phyloP scores from a whole-genome alignment of 2,329 filamentous ascomycete genomes.

The Diaporthe sp. region DNA sequence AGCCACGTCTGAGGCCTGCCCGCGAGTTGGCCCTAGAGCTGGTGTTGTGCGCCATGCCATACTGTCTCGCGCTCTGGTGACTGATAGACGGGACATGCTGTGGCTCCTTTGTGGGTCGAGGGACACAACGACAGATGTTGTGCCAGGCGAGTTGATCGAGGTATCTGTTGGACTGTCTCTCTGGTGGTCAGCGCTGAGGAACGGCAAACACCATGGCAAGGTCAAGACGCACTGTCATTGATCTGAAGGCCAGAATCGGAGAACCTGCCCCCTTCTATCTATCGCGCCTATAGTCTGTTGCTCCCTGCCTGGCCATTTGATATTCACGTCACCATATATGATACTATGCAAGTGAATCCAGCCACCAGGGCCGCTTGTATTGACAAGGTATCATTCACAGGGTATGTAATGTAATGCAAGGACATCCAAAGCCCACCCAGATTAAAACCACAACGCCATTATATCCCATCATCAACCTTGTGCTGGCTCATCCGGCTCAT shows the following conservation, averaged over 20 bases:
- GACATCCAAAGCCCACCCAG: not conserved
- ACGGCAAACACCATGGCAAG: too few species aligned
- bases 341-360: not conserved
- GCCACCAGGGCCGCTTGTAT: slow-evolving; percentile 18
- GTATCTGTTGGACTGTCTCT: not conserved
- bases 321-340: not conserved
- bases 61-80: not conserved
- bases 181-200: not conserved
- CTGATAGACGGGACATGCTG: not conserved
- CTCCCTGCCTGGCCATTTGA: not conserved
- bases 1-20: slow-evolving; percentile 31
- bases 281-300: not conserved
- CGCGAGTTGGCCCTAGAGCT: not conserved
- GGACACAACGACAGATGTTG: not conserved
- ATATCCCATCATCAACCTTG: slow-evolving; percentile 20
- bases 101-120: not conserved
- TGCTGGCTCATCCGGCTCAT: slow-evolving; percentile 38
- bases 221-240: not conserved
- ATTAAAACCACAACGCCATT: not conserved
- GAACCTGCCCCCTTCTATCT: too few species aligned
- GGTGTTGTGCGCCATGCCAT: slow-evolving; percentile 14
- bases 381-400: slow-evolving; percentile 23
- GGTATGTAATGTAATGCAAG: slow-evolving; percentile 4
- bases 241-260: too few species aligned
- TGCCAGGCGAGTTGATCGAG: not conserved